phyloP scores from a whole-genome alignment of 2,329 filamentous ascomycete species.

The Aaosphaeria arxii region DNA sequence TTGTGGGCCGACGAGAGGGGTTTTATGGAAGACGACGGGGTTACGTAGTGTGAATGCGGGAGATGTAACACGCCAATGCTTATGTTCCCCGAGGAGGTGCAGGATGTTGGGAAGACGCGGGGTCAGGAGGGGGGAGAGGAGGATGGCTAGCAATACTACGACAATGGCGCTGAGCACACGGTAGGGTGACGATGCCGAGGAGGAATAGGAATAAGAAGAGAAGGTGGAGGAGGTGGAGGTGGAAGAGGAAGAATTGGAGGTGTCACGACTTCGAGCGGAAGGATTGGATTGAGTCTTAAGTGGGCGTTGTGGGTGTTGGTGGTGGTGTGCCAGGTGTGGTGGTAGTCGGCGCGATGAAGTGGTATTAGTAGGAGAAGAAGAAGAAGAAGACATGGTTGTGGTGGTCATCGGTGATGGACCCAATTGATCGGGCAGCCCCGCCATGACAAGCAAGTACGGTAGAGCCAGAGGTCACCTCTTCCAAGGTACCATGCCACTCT shows the following conservation, averaged over 20 bases:
- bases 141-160: conserved; percentile 29
- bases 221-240: neutral
- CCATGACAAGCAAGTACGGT: too few relatives aligned
- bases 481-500: too few relatives aligned
- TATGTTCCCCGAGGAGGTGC: conserved; percentile 20
- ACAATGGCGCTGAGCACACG: conserved; percentile 24
- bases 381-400: too few relatives aligned
- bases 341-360: too few relatives aligned
- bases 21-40: conserved; percentile 18
- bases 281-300: too few relatives aligned
- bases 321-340: too few relatives aligned
- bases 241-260: neutral
- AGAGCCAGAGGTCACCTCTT: too few relatives aligned
- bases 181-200: conserved; percentile 17
- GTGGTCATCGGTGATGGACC: too few relatives aligned
- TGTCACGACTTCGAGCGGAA: too few relatives aligned
- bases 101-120: conserved; percentile 34
- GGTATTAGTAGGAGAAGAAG: too few relatives aligned
- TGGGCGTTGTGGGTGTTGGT: too few relatives aligned
- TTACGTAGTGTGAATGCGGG: conserved; percentile 20
- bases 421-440: too few relatives aligned
- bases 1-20: conserved; percentile 26
- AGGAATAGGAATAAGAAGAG: neutral
- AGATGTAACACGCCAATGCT: conserved; percentile 20
- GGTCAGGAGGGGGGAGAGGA: conserved; percentile 33